Evolutionary conservation across 495 filamentous ascomycete genomes (phyloP).

Genomic region (Xylaria flabelliformis): DNA sequence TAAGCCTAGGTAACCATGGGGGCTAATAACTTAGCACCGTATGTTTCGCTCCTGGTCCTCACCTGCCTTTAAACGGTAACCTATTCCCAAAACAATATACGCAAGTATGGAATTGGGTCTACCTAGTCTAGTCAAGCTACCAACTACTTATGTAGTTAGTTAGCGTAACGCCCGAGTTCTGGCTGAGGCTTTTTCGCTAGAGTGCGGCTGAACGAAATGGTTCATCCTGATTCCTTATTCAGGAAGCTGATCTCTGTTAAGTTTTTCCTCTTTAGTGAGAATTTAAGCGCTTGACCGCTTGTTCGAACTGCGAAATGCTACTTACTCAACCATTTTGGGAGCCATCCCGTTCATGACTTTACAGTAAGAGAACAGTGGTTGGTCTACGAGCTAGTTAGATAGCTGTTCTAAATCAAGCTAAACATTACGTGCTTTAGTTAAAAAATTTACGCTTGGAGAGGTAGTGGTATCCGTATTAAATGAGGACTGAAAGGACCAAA

Average conservation of each 20-base stretch:
- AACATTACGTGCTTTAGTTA: too few relatives aligned
- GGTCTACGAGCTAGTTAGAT: too few relatives aligned
- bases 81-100: background rate
- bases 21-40: too few relatives aligned
- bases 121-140: background rate
- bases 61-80: too few relatives aligned
- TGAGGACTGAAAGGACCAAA: too few relatives aligned
- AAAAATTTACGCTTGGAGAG: too few relatives aligned
- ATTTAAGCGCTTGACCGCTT: background rate
- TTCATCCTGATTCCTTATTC: background rate
- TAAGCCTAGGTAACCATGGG: background rate
- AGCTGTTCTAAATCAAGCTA: too few relatives aligned
- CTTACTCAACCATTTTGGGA: background rate
- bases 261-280: background rate
- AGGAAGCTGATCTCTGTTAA: background rate
- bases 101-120: background rate
- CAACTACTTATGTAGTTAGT: too few relatives aligned
- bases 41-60: background rate
- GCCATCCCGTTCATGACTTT: background rate
- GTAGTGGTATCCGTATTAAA: too few relatives aligned
- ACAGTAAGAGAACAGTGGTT: background rate
- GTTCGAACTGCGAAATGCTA: background rate
- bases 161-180: background rate
- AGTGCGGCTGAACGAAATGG: background rate
- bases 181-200: background rate